phyloP scores from a whole-genome alignment of 2,329 filamentous ascomycete species.

The Emydomyces testavorans region DNA sequence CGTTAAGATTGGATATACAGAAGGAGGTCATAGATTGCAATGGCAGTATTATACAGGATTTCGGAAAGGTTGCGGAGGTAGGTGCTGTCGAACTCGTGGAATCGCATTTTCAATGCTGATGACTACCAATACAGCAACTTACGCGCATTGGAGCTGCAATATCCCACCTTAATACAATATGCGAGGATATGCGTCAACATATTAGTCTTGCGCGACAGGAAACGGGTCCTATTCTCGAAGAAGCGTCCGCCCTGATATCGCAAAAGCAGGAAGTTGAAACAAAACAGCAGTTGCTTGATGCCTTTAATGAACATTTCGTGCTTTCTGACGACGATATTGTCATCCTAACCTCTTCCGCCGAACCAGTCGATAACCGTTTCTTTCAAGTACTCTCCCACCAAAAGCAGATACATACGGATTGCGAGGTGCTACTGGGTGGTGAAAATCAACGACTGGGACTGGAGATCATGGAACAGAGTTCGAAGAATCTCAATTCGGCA shows the following conservation, averaged over 20 bases:
- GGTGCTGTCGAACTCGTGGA: constrained; percentile 18
- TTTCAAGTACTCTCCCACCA: constrained; percentile 66
- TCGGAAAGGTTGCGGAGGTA: constrained; percentile 80
- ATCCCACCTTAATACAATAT: constrained; percentile 64
- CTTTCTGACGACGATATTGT: constrained; percentile 69
- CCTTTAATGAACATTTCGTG: constrained; percentile 73
- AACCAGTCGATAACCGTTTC: constrained; percentile 75
- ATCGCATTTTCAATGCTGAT: constrained; percentile 7
- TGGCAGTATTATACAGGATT: constrained; percentile 76
- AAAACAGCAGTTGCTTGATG: constrained; percentile 65
- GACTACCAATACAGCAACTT: constrained; percentile 54
- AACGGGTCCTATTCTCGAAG: constrained; percentile 61
- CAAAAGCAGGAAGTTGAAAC: constrained; percentile 64
- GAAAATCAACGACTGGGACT: constrained; percentile 80
- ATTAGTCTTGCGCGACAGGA: constrained; percentile 64
- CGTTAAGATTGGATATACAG: constrained; percentile 70
- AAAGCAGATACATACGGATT: constrained; percentile 79
- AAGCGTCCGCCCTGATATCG: constrained; percentile 60
- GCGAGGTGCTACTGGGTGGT: constrained; percentile 75
- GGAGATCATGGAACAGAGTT: constrained; percentile 84
- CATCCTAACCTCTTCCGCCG: constrained; percentile 62
- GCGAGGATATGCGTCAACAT: constrained; percentile 66
- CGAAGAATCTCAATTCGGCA: constrained; percentile 71
- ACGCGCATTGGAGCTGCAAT: constrained; percentile 71
- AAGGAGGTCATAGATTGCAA: constrained; percentile 90